These are phyloP conservation scores for Tardiomyces digboiensis DNA, from an alignment of 1,139 yeast genomes.

Conservation along the genomic window DNA sequence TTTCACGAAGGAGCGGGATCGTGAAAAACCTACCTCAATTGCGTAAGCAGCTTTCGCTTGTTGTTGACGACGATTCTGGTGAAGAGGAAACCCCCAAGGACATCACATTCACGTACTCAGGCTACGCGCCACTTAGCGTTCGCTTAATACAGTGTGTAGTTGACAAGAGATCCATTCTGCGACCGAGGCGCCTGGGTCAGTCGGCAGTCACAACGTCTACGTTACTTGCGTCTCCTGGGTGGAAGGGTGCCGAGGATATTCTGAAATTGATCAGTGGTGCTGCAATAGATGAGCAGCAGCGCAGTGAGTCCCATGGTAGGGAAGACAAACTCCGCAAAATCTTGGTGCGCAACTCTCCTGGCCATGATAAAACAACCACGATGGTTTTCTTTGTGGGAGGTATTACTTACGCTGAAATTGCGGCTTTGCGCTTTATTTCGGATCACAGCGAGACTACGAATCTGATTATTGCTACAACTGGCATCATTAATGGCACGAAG, in stretches of 20 bases:
- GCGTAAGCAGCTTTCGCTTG: constrained; percentile 20
- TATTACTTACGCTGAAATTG: constrained; percentile 66
- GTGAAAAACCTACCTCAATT: constrained; percentile 13
- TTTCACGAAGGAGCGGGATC: constrained; percentile 11
- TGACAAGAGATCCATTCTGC: constrained; percentile 20
- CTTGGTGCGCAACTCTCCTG: constrained; percentile 21
- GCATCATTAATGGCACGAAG: constrained; percentile 41
- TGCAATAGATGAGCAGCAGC: constrained; percentile 26
- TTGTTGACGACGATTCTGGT: constrained; percentile 19
- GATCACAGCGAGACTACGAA: constrained; percentile 23
- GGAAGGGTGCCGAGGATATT: constrained; percentile 28
- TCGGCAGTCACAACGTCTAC: constrained; percentile 18
- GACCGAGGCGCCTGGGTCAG: not conserved
- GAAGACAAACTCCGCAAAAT: constrained; percentile 29
- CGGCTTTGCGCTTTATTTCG: constrained; percentile 52
- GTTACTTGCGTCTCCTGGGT: constrained; percentile 13
- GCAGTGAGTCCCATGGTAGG: constrained; percentile 18
- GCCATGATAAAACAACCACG: constrained; percentile 23
- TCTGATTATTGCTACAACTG: constrained; percentile 43
- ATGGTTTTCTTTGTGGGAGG: constrained; percentile 64
- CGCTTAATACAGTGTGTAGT: constrained; percentile 32
- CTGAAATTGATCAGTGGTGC: constrained; percentile 27
- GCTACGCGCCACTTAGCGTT: constrained; percentile 37
- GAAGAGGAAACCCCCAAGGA: constrained; percentile 18
- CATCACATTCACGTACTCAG: constrained; percentile 28